Conservation (phyloP, 768 basidiomycete genomes). For the Dictyophora rubrovolvata region DNA sequence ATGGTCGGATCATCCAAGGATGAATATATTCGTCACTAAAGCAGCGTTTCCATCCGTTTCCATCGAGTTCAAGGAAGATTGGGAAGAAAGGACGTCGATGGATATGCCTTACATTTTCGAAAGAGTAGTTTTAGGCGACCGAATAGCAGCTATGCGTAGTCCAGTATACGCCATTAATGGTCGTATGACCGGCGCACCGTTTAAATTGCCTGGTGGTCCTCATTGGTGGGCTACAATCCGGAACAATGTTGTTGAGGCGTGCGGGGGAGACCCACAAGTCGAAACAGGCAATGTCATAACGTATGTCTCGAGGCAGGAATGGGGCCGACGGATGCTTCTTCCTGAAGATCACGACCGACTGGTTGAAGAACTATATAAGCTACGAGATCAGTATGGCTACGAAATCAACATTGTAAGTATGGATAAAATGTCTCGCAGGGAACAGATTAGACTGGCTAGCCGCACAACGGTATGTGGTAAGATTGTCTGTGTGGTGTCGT, state of each 20-base stretch:
- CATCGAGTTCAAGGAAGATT: constrained; percentile 77
- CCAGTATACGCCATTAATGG: constrained; percentile 57
- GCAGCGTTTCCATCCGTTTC: constrained; percentile 70
- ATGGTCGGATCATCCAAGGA: constrained; percentile 85
- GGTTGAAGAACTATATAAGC: constrained; percentile 59
- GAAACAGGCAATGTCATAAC: constrained; percentile 61
- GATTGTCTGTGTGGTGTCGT: background rate
- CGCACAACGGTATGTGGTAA: constrained; percentile 63
- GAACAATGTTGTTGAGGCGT: constrained; percentile 61
- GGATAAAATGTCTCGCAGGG: constrained; percentile 67
- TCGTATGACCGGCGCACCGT: constrained; percentile 67
- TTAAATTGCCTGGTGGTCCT: constrained; percentile 60
- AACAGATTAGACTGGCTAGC: constrained; percentile 74
- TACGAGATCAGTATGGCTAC: constrained; percentile 63
- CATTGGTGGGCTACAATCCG: constrained; percentile 83
- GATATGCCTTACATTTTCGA: constrained; percentile 69
- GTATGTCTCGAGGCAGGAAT: constrained; percentile 82
- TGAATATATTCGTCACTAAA: constrained; percentile 84
- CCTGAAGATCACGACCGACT: constrained; percentile 69
- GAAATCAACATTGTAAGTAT: constrained; percentile 84
- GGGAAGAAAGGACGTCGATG: constrained; percentile 67
- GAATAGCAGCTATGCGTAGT: constrained; percentile 73
- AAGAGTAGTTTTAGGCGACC: constrained; percentile 80
- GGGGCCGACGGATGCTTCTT: constrained; percentile 77
- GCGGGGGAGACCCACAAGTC: constrained; percentile 35